A percentile compares a stretch with the other conserved stretches of the same genome.
Evolutionary conservation across 495 filamentous ascomycete species (phyloP).

Genomic region (Cenococcum geophilum): DNA sequence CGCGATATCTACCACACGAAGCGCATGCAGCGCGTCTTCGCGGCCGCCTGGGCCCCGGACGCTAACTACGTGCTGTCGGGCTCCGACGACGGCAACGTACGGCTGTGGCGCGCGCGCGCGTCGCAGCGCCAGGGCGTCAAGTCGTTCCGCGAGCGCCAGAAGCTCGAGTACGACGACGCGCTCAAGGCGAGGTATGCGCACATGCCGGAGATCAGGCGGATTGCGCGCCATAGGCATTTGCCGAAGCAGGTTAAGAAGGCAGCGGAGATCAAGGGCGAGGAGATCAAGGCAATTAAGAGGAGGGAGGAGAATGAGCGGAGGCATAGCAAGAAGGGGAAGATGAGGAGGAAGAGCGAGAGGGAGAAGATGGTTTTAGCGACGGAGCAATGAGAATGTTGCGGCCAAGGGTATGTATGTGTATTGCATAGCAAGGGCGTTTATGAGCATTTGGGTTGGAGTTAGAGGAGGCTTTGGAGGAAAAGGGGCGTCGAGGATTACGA

Average conservation of each 20-base stretch:
- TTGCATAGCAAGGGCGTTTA: conserved; percentile 27
- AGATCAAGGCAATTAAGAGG: conserved; percentile 78
- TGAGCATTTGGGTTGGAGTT: neutral
- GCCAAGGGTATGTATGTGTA: neutral
- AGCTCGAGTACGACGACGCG: conserved; percentile 87
- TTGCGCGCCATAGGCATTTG: conserved; percentile 82
- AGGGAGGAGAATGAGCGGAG: conserved; percentile 90
- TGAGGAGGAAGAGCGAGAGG: conserved; percentile 70
- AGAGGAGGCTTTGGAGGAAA: neutral
- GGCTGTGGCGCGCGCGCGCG: conserved; percentile 88
- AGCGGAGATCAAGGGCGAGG: conserved; percentile 88
- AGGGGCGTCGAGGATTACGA: no score
- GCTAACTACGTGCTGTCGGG: conserved; percentile 80
- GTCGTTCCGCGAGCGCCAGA: conserved; percentile 70
- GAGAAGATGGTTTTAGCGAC: conserved; percentile 84
- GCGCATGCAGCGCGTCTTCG: conserved; percentile 96
- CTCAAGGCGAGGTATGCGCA: conserved; percentile 80
- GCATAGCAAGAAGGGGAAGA: conserved; percentile 73
- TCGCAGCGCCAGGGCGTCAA: conserved; percentile 80
- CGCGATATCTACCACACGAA: conserved; percentile 96
- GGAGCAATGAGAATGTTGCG: conserved; percentile 50
- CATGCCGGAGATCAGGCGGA: conserved; percentile 92
- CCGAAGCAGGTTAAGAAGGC: conserved; percentile 97
- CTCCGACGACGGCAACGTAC: conserved; percentile 87
- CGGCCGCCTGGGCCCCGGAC: conserved; percentile 75